These are phyloP conservation scores for Pestalotiopsis sp. DNA, from an alignment of 2,329 filamentous ascomycete species.

Conservation along the genomic window DNA sequence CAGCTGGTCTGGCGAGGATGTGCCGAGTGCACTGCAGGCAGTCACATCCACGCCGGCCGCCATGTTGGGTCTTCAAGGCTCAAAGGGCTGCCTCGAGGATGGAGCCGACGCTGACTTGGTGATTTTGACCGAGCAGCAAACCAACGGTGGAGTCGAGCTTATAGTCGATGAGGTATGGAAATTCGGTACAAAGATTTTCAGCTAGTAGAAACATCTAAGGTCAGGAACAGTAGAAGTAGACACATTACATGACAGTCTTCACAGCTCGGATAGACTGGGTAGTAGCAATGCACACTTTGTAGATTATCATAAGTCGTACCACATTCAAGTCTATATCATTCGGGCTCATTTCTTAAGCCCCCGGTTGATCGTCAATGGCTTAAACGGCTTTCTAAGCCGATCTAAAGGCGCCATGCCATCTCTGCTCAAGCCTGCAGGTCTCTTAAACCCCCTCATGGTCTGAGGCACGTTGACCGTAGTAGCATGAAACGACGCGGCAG, in stretches of 20 bases:
- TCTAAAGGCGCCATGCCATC: conserved; percentile 52
- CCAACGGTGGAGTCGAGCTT: conserved; percentile 51
- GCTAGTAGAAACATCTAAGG: background rate
- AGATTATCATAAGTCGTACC: background rate
- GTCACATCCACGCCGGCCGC: conserved; percentile 78
- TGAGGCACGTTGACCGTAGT: conserved; percentile 49
- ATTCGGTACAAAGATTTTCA: conserved; percentile 57
- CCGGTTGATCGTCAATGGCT: conserved; percentile 56
- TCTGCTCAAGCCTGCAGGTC: conserved; percentile 44
- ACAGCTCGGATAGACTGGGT: background rate
- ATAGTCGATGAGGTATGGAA: conserved; percentile 80
- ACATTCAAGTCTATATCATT: conserved; percentile 8
- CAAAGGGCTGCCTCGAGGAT: conserved; percentile 68
- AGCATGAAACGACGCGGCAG: conserved; percentile 51
- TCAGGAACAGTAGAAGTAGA: background rate
- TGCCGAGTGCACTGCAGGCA: conserved; percentile 70
- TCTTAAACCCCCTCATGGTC: conserved; percentile 40
- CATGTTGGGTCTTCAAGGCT: conserved; percentile 69
- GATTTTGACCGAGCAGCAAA: conserved; percentile 61
- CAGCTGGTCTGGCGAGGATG: conserved; percentile 69
- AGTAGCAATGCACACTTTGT: conserved; percentile 2
- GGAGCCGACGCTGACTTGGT: conserved; percentile 72
- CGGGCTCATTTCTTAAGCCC: conserved; percentile 15
- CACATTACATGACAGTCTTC: background rate
- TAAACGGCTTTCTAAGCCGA: conserved; percentile 57